These are phyloP conservation scores for Digitaria exilis DNA, from an alignment of 202 grass and related monocot species.

Conservation along the genomic window DNA sequence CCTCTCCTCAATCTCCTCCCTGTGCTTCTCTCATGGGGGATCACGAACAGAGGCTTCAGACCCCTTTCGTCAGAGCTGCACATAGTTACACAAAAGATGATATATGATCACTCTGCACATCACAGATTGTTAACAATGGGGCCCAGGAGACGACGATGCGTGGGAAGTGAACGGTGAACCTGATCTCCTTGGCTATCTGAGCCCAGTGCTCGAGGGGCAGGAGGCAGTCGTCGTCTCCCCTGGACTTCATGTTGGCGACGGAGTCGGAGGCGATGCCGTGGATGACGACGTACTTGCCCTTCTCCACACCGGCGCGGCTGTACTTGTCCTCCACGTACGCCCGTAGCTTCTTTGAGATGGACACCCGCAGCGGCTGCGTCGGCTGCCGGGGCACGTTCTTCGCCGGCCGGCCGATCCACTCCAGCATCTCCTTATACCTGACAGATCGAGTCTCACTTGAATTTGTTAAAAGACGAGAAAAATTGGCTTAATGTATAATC, in stretches of 20 bases:
- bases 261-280: slow-evolving; percentile 93
- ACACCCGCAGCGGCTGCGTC: slow-evolving; percentile 63
- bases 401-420: slow-evolving; percentile 76
- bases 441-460: too few species aligned
- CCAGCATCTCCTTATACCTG: slow-evolving; percentile 85
- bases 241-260: slow-evolving; percentile 76
- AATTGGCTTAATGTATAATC: neutral
- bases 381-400: slow-evolving; percentile 63
- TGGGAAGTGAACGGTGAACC: slow-evolving; percentile 2
- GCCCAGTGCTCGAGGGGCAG: slow-evolving; percentile 77
- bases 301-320: slow-evolving; percentile 59
- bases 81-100: too few species aligned
- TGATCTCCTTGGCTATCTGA: slow-evolving; percentile 68
- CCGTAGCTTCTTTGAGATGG: slow-evolving; percentile 87
- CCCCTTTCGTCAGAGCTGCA: slow-evolving; percentile 49
- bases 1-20: slow-evolving; percentile 79
- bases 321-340: slow-evolving; percentile 79
- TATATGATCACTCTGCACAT: neutral
- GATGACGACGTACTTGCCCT: slow-evolving; percentile 76
- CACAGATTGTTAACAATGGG: neutral
- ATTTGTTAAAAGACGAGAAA: neutral
- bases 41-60: slow-evolving; percentile 84
- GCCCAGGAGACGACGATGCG: neutral
- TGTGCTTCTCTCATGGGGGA: slow-evolving; percentile 92
- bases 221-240: slow-evolving; percentile 77